A percentile compares a stretch with the other conserved stretches of the same genome.
phyloP scores from a whole-genome alignment of 768 basidiomycete genomes.

The Boletellus emodensis region DNA sequence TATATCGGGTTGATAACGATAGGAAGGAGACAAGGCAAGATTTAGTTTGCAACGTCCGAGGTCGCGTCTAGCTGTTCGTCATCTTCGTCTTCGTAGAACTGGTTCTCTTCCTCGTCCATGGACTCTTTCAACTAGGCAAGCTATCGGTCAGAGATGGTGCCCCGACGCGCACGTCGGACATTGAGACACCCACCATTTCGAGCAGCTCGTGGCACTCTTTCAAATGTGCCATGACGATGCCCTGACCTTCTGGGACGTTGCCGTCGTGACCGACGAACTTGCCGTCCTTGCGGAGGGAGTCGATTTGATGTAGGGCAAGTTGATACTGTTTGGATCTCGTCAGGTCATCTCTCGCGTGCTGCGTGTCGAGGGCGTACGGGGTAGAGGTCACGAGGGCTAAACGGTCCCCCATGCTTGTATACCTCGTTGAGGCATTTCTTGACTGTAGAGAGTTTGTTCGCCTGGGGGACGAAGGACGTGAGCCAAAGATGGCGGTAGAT shows the following conservation, averaged over 20 bases:
- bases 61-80: slow-evolving; percentile 25
- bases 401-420: slow-evolving; percentile 90
- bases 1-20: neutral
- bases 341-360: slow-evolving; percentile 1
- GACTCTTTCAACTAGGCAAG: slow-evolving; percentile 61
- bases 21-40: neutral
- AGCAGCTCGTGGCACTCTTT: slow-evolving; percentile 95
- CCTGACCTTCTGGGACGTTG: slow-evolving; percentile 91
- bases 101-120: slow-evolving; percentile 68
- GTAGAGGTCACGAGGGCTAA: slow-evolving; percentile 87
- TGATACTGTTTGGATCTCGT: slow-evolving; percentile 61
- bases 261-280: slow-evolving; percentile 90
- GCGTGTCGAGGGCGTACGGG: slow-evolving; percentile 52
- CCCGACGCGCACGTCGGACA: neutral
- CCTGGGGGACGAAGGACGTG: slow-evolving; percentile 42
- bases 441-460: slow-evolving; percentile 93
- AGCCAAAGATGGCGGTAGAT: neutral
- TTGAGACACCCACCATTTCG: slow-evolving; percentile 67
- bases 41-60: slow-evolving; percentile 12
- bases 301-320: slow-evolving; percentile 92
- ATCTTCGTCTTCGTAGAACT: slow-evolving; percentile 51
- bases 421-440: slow-evolving; percentile 98
- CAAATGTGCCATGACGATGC: slow-evolving; percentile 91
- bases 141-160: neutral
- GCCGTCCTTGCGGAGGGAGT: slow-evolving; percentile 88